Evolutionary conservation across 345 rosid species (phyloP), one percentile per base, ranked within the genome.

Genomic region (rapeseed (Brassica napus)): DNA sequence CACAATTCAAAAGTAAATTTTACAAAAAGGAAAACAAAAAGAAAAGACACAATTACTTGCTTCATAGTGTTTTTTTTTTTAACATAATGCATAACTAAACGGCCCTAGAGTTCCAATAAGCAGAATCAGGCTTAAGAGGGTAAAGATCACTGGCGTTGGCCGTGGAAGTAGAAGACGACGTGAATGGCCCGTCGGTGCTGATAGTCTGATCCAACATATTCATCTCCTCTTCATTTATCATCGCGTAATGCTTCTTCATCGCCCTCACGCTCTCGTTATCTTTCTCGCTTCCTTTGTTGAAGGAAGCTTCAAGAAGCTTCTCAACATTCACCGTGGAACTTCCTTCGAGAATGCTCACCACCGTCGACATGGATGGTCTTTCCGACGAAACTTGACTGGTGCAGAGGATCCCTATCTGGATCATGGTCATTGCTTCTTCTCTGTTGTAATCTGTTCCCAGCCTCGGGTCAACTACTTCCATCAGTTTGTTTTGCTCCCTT

Each of bases 291-390:
- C 73, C 83, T 64, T 54, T 81, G 69, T 6, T 64, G 1, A 63
- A 69, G 15, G 83, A 81, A 58, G 72, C 83, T 65, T 76, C 52
- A 2, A 81, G 65, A 65, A 81, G 77, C 34, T 81, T 71, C 65
- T 65, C 80, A 65, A 81, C 87, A 31, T 66, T 26, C 67, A 85
- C 78, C 18, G 62, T 65, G 0, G 82, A 57, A 31, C 67, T 78
- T 18, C 89, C 91, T 86, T 89, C 89, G 3, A 87, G 87, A 82
- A 86, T 86, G 78, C 87, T 86, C 44, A 89, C 88, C 1, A 89
- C 91, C 14, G 86, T 73, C 16, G 93, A 85, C 88, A 89, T 86
- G 0, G 86, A 12, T 6, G 92, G 92, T 69, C 92, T 83, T 2
- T 63, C 74, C 0, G 80, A 21, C 1, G 87, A 73, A 71, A 78